These are phyloP conservation scores for Groenewaldozyma auringiensis DNA, from an alignment of 1,139 yeast genomes.

Conservation along the genomic window DNA sequence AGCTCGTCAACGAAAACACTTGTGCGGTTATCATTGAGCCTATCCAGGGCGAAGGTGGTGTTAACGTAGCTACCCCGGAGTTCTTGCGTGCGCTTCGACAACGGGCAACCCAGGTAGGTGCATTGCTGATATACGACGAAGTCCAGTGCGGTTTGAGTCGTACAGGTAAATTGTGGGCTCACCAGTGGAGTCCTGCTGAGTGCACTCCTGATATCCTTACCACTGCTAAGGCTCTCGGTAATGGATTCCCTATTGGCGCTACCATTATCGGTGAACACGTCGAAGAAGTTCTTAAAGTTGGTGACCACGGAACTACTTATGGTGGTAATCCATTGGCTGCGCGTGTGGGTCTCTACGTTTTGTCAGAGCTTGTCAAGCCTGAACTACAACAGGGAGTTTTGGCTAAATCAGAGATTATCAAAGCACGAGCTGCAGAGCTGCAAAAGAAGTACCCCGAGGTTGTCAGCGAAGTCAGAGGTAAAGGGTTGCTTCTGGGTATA, in stretches of 20 bases:
- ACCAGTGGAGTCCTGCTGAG: constrained; percentile 51
- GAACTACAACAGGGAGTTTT: constrained; percentile 54
- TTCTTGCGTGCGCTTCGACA: constrained; percentile 60
- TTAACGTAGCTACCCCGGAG: constrained; percentile 55
- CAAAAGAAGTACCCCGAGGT: constrained; percentile 50
- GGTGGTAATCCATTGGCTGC: constrained; percentile 96
- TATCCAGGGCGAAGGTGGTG: constrained; percentile 97
- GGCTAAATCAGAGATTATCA: constrained; percentile 49
- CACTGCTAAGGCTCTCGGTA: constrained; percentile 92
- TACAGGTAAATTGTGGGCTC: constrained; percentile 92
- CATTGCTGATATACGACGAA: constrained; percentile 81
- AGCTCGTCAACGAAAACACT: constrained; percentile 57
- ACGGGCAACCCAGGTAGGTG: constrained; percentile 63
- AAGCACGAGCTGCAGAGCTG: constrained; percentile 44
- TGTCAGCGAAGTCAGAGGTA: constrained; percentile 62
- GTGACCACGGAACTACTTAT: constrained; percentile 97
- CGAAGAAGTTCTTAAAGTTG: constrained; percentile 64
- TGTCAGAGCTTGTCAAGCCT: constrained; percentile 55
- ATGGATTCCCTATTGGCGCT: constrained; percentile 97
- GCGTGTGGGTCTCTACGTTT: constrained; percentile 68
- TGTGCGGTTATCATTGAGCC: constrained; percentile 96
- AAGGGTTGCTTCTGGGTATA: constrained; percentile 78
- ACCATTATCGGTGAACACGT: constrained; percentile 77
- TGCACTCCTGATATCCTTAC: constrained; percentile 94
- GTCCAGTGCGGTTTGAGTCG: constrained; percentile 96